Conservation (phyloP, 306 rosid species). For the Rosa chinensis region DNA sequence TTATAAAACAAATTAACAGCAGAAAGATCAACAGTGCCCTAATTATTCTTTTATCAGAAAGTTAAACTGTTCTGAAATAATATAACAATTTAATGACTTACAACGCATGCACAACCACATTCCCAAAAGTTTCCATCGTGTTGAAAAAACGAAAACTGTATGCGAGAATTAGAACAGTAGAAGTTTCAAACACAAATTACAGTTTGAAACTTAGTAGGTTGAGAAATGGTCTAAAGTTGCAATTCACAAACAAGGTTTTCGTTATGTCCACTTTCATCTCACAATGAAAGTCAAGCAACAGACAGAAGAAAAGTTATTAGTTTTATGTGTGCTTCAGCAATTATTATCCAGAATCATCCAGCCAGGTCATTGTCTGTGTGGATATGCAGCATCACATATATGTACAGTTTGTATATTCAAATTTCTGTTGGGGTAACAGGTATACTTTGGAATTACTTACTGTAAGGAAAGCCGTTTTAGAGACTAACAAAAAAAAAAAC, state of each 20-base stretch:
- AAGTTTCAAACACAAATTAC: not conserved
- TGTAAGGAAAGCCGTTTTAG: too few species aligned
- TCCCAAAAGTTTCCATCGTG: not conserved
- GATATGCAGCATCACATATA: not conserved
- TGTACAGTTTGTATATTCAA: not conserved
- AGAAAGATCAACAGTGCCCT: conserved; percentile 8
- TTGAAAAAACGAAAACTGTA: not conserved
- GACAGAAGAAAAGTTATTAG: not conserved
- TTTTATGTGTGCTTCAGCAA: not conserved
- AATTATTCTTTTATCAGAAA: not conserved
- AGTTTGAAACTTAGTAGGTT: not conserved
- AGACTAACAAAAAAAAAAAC: not conserved
- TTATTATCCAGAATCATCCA: not conserved
- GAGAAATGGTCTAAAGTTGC: not conserved
- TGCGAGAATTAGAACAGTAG: not conserved
- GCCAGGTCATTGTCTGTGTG: not conserved
- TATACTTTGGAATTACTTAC: not conserved
- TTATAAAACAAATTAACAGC: conserved; percentile 11
- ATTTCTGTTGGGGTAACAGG: not conserved
- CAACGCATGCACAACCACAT: not conserved
- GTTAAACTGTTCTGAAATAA: not conserved
- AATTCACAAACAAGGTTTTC: not conserved
- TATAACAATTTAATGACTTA: not conserved
- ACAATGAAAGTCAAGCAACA: not conserved
- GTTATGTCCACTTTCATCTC: not conserved